Evolutionary conservation across 164 flowering plant species (phyloP), one percentile per base, ranked within the genome.

Genomic region (Vitis amurensis): DNA sequence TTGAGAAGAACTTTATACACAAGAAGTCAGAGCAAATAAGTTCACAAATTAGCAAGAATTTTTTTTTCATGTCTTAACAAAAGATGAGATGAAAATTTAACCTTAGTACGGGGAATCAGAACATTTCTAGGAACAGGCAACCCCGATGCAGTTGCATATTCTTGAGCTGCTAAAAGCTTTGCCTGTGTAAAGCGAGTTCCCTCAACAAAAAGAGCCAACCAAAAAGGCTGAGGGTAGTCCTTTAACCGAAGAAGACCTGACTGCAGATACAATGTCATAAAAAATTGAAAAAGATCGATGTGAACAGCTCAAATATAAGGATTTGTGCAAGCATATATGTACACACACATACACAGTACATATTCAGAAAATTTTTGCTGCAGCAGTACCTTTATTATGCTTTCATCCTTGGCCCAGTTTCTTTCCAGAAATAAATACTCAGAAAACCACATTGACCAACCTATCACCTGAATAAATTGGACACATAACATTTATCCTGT

Each of bases 361-460:
- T 5, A 69, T 55, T 3, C 8, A 15, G 27, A 44, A 17, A 50
- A 11, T 30, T 15, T 17, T 12, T 44, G 49, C 29, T 51, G 19
- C 4, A 50, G 30, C 44, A 58, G 61, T 74, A 94, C 99, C 96
- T 94, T 90, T 71, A 94, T 76, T 50, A 90, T 94, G 73, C 52
- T 84, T 82, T 94, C 97, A 85, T 94, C 99, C 82, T 89, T 94
- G 48, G 89, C 96, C 99, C 98, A 92, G 75, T 75, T 92, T 85
- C 99, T 87, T 83, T 92, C 99, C 73, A 94, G 80, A 74, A 92
- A 94, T 27, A 94, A 80, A 71, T 92, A 94, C 72, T 94, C 99
- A 27, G 99, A 91, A 74, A 94, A 94, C 97, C 97, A 92, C 97
- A 94, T 92, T 44, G 99, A 94, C 99, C 99, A 94, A 30, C 99